Base-by-base conservation (phyloP, 2,329 filamentous ascomycete genomes). In the Paecilomyces sp. region DNA sequence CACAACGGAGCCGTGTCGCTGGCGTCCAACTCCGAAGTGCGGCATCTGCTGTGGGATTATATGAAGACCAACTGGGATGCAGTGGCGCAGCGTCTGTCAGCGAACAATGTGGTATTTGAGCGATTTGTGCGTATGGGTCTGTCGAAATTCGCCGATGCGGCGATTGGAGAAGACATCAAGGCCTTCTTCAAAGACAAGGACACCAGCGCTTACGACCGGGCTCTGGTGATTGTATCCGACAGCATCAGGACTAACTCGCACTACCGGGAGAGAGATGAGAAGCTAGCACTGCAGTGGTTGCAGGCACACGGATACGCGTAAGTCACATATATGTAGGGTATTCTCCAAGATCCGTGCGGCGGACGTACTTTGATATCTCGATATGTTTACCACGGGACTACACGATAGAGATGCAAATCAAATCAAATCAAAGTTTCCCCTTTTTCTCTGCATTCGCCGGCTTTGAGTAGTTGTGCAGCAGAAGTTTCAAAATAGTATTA, bases 101-200 rank as follows among this genome's bases (percentile, higher is more conserved):
- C 82, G 51, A 97, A 97, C 77, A 89, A 91, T 63, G 88, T 97
- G 31, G 85, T 97, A 2, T 81, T 97, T 15, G 93, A 99, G 77
- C 87, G 93, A 55, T 96, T 96, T 77, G 79, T 99, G 67, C 87
- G 90, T 66, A 81, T 89, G 66, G 87, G 87, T 53, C 79, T 99
- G 66, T 85, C 85, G 68, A 89, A 90, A 71, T 97, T 95, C 72
- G 85, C 90, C 2, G 87, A 91, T 67, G 77, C 80, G 13, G 82
- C 83, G 63, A 82, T 85, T 15, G 83, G 91, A 63, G 81, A 86
- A 64, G 91, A 97, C 58, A 94, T 99, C 68, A 82, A 87, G 56
- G 74, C 77, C 2, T 99, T 99, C 81, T 99, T 97, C 80, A 82
- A 84, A 67, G 83, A 84, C 68, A 96, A 93, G 80, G 90, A 97